These are phyloP conservation scores for Excoecaria agallocha DNA, from an alignment of 345 rosid genomes.

Conservation along the genomic window DNA sequence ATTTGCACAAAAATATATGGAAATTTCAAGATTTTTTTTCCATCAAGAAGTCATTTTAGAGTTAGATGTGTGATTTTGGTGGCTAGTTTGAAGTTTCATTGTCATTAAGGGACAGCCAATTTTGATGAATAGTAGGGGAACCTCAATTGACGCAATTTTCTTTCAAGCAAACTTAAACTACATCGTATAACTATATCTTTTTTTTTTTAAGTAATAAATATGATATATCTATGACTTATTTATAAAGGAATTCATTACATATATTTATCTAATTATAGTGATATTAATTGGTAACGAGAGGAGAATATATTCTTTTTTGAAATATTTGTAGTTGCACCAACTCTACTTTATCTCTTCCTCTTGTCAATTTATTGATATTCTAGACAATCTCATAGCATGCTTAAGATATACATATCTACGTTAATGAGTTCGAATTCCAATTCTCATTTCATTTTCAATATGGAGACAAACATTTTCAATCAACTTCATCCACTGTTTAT, in stretches of 20 bases:
- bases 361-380: not conserved
- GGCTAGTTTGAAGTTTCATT: conserved; percentile 23
- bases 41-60: conserved; percentile 35
- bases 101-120: not conserved
- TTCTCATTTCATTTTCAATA: not conserved
- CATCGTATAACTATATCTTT: no score
- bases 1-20: not conserved
- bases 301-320: not conserved
- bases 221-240: not conserved
- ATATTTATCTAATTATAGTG: no score
- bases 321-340: conserved; percentile 6
- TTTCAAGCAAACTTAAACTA: conserved; percentile 35
- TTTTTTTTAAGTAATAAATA: no score
- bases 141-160: conserved; percentile 33
- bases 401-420: not conserved
- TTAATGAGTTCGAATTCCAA: not conserved
- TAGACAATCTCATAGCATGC: conserved; percentile 3
- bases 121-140: conserved; percentile 22
- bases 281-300: not conserved
- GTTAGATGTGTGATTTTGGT: conserved; percentile 24
- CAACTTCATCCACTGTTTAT: conserved; percentile 3
- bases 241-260: not conserved
- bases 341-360: not conserved
- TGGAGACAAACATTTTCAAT: not conserved
- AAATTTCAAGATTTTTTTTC: not conserved